Base-by-base conservation (phyloP, 768 basidiomycete genomes). In the Psilocybe subaeruginosa region DNA sequence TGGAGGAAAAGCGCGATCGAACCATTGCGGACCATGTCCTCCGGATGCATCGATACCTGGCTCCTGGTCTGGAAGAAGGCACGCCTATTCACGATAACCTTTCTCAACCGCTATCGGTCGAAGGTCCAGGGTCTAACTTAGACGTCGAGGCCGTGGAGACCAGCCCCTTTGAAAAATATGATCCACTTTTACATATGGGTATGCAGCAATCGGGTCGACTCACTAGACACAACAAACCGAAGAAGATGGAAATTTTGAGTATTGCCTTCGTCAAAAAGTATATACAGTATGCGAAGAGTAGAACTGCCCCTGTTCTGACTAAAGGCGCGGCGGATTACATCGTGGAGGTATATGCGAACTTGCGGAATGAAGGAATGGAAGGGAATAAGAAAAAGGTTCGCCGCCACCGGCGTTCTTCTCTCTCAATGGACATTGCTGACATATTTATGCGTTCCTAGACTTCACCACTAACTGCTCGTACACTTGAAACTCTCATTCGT, bases 251-350 rank as follows among this genome's bases (percentile, higher is more conserved):
- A 75, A 89, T 99, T 41, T 82, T 99, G 59, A 94, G 88, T 68
- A 94, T 97, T 62, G 79, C 90, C 4, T 99, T 99, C 71, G 88
- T 99, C 73, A 99, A 99, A 78, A 99, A 98, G 76, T 99, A 96
- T 69, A 91, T 99, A 59, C 97, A 99, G 75, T 98, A 98, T 69
- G 92, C 97, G 46, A 99, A 98, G 78, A 91, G 87, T 75, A 88
- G 90, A 68, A 83, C 88, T 16, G 84, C 91, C 59, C 97, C 97
- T 1, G 87, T 84, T 23, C 77, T 99, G 65, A 97, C 93, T 6
- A 91, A 95, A 72, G 95, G 92, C 43, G 97, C 97, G 4, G 94
- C 96, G 59, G 95, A 97, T 72, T 85, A 90, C 73, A 98, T 99
- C 64, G 92, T 97, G 43, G 86, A 91, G 51, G 92, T 96, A 39